Evolutionary conservation across 1,139 yeast genomes (phyloP), one percentile per base, ranked within the genome.

Genomic region (Sugiyamaella sp.): DNA sequence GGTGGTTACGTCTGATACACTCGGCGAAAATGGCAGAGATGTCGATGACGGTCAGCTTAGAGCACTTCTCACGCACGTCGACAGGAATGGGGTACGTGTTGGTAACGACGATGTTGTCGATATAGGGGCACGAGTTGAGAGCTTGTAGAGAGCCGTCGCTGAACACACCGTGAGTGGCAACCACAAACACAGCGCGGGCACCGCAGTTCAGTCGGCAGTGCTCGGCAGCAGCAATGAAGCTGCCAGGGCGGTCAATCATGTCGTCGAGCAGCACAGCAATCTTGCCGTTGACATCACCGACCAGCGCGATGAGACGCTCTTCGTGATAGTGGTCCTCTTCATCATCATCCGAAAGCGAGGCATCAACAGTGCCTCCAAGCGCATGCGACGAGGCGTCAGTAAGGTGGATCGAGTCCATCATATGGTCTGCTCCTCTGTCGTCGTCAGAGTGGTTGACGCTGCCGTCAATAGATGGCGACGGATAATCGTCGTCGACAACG

Each of bases 1-100:
- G 91, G 71, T 95, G 99, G 70, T 93, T 97, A 75, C 99, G 86
- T 76, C 99, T 84, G 60, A 95, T 93, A 73, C 98, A 93, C 75
- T 95, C 99, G 33, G 99, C 98, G 68, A 95, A 87, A 54, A 93
- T 91, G 22, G 96, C 86, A 52, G 97, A 87, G 48, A 95, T 95
- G 68, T 95, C 99, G 66, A 95, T 93, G 48, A 89, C 87, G 10
- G 84, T 84, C 65, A 95, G 79, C 69, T 90, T 89, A 55, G 79
- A 73, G 58, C 82, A 79, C 49, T 74, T 76, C 51, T 77, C 78
- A 52, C 81, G 76, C 63, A 81, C 78, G 53, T 81, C 85, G 52
- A 78, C 77, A 35, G 84, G 81, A 55, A 91, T 87, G 54, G 99
- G 98, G 66, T 89, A 93, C 5, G 99, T 91, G 74, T 95, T 95